Evolutionary conservation across 495 filamentous ascomycete species (phyloP), one percentile per base, ranked within the genome.

Genomic region (Halenospora varia): DNA sequence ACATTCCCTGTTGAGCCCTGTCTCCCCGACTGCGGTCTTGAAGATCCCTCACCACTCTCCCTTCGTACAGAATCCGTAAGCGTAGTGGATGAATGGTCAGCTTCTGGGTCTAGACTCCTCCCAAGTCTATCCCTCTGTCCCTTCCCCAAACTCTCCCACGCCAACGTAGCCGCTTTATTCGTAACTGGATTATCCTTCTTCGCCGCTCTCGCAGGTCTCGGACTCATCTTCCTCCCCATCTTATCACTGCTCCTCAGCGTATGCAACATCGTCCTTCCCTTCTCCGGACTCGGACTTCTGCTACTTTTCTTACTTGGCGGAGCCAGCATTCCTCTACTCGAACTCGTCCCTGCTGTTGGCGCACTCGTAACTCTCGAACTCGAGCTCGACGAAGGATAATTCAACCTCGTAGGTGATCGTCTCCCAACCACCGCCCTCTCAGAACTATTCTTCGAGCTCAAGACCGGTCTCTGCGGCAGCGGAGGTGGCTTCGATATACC

Each of bases 161-260:
- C 93, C 35, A 96, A 71, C 1, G 88, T 87, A 1, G 94, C 94
- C 13, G 94, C 94, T 69, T 89, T 95, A 42, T 88, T 91, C 25
- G 92, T 90, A 2, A 76, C 76, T 0, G 73, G 73, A 19, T 73
- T 73, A 25, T 76, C 76, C 59, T 53, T 58, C 25, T 46, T 62
- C 64, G 59, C 26, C 58, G 60, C 57, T 47, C 75, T 73, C 69
- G 73, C 62, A 3, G 72, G 70, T 41, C 83, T 72, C 57, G 81
- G 82, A 15, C 76, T 70, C 20, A 77, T 69, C 59, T 84, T 89
- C 60, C 86, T 86, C 6, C 75, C 75, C 56, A 76, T 69, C n/a
- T 71, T 78, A 46, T 75, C 79, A 18, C 81, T 41, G 25, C 56
- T 68, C 48, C 93, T 81, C 51, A 98, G 67, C 2, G 94, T 97